A percentile compares a stretch with the other conserved stretches of the same genome.
phyloP scores from a whole-genome alignment of 805 yeast species.

The Starmerella etchellsii region DNA sequence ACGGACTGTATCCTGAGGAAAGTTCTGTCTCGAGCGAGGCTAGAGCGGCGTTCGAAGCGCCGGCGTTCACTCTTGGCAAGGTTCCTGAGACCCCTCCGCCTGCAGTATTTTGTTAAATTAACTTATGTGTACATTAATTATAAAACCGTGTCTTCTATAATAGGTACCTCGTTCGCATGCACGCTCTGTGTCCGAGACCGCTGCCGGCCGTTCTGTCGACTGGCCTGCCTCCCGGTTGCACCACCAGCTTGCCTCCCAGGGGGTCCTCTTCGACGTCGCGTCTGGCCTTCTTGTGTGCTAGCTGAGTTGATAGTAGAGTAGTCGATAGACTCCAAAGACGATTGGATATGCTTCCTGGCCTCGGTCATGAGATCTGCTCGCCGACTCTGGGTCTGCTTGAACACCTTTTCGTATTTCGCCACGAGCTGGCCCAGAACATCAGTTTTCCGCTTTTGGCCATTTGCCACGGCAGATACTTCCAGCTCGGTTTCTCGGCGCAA shows the following conservation, averaged over 20 bases:
- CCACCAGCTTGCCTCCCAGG: too few relatives aligned
- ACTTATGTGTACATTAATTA: too few relatives aligned
- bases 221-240: too few relatives aligned
- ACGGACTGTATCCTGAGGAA: constrained; percentile 23
- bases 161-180: too few relatives aligned
- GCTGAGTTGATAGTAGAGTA: background rate
- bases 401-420: constrained; percentile 18
- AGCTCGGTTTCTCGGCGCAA: constrained; percentile 64
- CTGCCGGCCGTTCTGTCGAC: too few relatives aligned
- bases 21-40: constrained; percentile 36
- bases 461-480: constrained; percentile 52
- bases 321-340: background rate
- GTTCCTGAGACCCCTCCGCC: constrained; percentile 28
- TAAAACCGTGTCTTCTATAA: background rate
- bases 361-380: constrained; percentile 10
- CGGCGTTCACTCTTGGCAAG: constrained; percentile 22
- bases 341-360: constrained; percentile 5
- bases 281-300: too few relatives aligned
- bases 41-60: constrained; percentile 33
- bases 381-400: constrained; percentile 7
- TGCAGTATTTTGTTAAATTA: constrained; percentile 19
- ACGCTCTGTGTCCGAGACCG: too few relatives aligned
- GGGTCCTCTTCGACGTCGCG: too few relatives aligned
- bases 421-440: constrained; percentile 14
- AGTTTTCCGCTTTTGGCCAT: constrained; percentile 42